A percentile compares a stretch with the other conserved stretches of the same genome.
Conservation (phyloP, 257 asterid genomes). For the Echites panduratus region DNA sequence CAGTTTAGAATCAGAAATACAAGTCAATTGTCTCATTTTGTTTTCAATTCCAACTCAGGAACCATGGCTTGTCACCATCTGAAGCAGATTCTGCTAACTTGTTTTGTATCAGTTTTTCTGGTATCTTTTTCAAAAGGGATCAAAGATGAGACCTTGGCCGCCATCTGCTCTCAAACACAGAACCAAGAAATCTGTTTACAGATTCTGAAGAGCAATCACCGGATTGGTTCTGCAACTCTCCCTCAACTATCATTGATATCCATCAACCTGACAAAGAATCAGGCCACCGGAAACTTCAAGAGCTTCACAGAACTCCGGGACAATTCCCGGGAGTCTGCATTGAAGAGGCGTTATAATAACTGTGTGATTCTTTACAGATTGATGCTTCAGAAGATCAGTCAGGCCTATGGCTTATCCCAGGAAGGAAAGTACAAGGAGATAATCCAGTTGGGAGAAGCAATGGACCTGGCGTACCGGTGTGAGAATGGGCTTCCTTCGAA, state of each 20-base stretch:
- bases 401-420: conserved; percentile 8
- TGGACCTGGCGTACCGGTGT: conserved; percentile 12
- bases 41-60: neutral
- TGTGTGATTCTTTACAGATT: conserved; percentile 8
- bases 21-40: neutral
- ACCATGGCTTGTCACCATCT: conserved; percentile 10
- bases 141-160: conserved; percentile 5
- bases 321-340: neutral
- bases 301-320: neutral
- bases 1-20: too few species aligned
- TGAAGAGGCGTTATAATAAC: conserved; percentile 12
- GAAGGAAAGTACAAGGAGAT: conserved; percentile 14
- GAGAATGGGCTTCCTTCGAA: conserved; percentile 16
- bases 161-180: conserved; percentile 21
- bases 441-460: conserved; percentile 15
- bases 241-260: conserved; percentile 16
- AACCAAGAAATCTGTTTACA: conserved; percentile 16
- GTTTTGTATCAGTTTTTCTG: conserved; percentile 1
- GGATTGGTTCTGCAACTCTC: conserved; percentile 4
- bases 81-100: neutral
- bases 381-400: conserved; percentile 5
- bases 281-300: conserved; percentile 2
- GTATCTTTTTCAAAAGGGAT: conserved; percentile 3
- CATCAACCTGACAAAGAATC: conserved; percentile 14
- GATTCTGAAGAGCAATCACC: conserved; percentile 12